Base-by-base conservation (phyloP, 225 moss, liverwort and hornwort species). In the Bryoerythrophyllum caledonicum region DNA sequence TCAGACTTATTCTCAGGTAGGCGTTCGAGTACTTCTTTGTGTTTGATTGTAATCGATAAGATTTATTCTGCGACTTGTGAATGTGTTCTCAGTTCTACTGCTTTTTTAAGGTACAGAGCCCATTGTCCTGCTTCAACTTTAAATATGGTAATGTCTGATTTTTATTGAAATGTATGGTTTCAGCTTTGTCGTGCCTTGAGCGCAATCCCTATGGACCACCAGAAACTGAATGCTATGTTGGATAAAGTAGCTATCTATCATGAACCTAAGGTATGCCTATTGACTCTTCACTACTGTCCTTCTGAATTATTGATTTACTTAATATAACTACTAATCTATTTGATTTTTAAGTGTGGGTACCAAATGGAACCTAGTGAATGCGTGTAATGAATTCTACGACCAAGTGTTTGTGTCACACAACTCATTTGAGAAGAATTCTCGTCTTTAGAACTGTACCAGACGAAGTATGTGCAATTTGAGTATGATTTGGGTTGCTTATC, bases 1-100 rank as follows among this genome's bases (percentile, higher is more conserved):
- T 52, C 92, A 90, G 60, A 99, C 97, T 75, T 89, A 89, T 69
- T 90, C 97, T 71, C 90, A 99, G 94, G 97, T 97, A 78, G 46
- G 56, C 55, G 25, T 40, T 63, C 32, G 28, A 60, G 13, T 16
- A 48, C 41, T 72, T 24, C 43, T 67, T 4, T 59, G 55, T 28
- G 23, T 65, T 77, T 56, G 1, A 30, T 58, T 23, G 20, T 19
- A 66, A 9, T 56, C 37, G 9, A 24, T n/a, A 28, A 4, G 2
- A 48, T 32, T 59, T 66, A 34, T 70, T 74, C 20, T 54, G 74
- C 54, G 60, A 3, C 60, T 21, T 76, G 63, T 74, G 37, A 27
- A 70, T 55, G 60, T 37, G 14, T 69, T 73, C 35, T 51, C 12
- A 72, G 54, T 64, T 77, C 48, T 60, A 56, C 34, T 43, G 4